Evolutionary conservation across 805 yeast species (phyloP).

Genomic region (Clavispora carvajalis): DNA sequence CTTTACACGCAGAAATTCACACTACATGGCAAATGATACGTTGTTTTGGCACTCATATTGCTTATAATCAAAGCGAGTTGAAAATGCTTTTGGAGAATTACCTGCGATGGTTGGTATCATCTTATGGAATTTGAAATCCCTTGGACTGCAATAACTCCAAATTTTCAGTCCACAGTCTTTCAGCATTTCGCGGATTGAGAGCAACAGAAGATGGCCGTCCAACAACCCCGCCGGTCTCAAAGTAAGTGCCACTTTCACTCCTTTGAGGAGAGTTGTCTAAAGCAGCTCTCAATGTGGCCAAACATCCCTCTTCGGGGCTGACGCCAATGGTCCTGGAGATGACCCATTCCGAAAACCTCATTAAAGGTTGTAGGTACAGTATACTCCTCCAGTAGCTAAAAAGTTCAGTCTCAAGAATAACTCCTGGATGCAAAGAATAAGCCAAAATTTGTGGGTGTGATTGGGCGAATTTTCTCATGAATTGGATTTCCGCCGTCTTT

Average conservation of each 20-base stretch:
- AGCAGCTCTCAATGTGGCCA: conserved; percentile 30
- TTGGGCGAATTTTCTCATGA: conserved; percentile 22
- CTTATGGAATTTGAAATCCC: conserved; percentile 8
- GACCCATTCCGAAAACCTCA: conserved; percentile 13
- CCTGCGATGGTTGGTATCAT: no score
- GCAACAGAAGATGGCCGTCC: conserved; percentile 22
- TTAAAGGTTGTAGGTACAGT: conserved; percentile 19
- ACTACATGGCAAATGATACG: no score
- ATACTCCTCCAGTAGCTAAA: conserved; percentile 25
- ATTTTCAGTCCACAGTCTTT: conserved; percentile 27
- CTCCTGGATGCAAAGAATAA: conserved; percentile 37
- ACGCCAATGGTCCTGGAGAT: conserved; percentile 21
- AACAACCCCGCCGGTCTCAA: conserved; percentile 28
- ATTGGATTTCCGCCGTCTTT: conserved; percentile 30
- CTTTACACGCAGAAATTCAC: background rate
- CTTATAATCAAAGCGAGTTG: no score
- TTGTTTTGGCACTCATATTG: no score
- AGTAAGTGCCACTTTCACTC: conserved; percentile 25
- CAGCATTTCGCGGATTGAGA: conserved; percentile 15
- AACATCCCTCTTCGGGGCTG: conserved; percentile 29
- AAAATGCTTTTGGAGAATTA: no score
- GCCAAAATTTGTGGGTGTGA: conserved; percentile 27
- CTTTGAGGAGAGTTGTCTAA: conserved; percentile 22
- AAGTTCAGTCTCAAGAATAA: conserved; percentile 29
- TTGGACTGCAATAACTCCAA: conserved; percentile 16